Conservation (phyloP, 768 basidiomycete genomes). For the Rhizopogon sp. region DNA sequence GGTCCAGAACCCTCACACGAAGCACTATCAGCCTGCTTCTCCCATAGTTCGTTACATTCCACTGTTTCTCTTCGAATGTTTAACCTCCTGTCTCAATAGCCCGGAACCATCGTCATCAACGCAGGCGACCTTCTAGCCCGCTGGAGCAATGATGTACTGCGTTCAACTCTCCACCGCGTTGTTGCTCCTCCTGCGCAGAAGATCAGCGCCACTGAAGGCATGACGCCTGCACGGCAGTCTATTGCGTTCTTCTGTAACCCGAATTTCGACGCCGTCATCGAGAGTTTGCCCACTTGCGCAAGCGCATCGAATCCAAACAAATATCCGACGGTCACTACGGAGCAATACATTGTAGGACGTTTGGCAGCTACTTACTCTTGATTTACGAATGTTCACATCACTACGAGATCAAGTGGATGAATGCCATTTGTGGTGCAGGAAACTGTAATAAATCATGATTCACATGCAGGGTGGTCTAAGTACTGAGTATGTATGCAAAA, state of each 20-base stretch:
- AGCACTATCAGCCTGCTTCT: slow-evolving; percentile 61
- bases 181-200: slow-evolving; percentile 61
- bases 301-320: slow-evolving; percentile 44
- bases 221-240: slow-evolving; percentile 67
- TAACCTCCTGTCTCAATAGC: slow-evolving; percentile 33
- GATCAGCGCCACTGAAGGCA: slow-evolving; percentile 42
- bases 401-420: neutral
- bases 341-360: slow-evolving; percentile 72
- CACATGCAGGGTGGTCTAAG: slow-evolving; percentile 2
- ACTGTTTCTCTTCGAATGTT: neutral
- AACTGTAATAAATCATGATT: neutral
- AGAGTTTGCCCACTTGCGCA: slow-evolving; percentile 63
- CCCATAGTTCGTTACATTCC: slow-evolving; percentile 56
- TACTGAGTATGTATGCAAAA: slow-evolving; percentile 9
- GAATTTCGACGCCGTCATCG: slow-evolving; percentile 60
- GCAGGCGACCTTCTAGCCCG: slow-evolving; percentile 76
- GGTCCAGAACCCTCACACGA: slow-evolving; percentile 76
- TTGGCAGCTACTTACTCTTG: slow-evolving; percentile 54
- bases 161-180: slow-evolving; percentile 79
- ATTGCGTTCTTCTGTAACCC: slow-evolving; percentile 90
- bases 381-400: slow-evolving; percentile 3
- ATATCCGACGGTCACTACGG: slow-evolving; percentile 68
- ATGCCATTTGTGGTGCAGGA: neutral
- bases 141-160: slow-evolving; percentile 79
- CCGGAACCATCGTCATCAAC: slow-evolving; percentile 79